Base-by-base conservation (phyloP, 495 filamentous ascomycete species). In the Cairneyella variabilis region DNA sequence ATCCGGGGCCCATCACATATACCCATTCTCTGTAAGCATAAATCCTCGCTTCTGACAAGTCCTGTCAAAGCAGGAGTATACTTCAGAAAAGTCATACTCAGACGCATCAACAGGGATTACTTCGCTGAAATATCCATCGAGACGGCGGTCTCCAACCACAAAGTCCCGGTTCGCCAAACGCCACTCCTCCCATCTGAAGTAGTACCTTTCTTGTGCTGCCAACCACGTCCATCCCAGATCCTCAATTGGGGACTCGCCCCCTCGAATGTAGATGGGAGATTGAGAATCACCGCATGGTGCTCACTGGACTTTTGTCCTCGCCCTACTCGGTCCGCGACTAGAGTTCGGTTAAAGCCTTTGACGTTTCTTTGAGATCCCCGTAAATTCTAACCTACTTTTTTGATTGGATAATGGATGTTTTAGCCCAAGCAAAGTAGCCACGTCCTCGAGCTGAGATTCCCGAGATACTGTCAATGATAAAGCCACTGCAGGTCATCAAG, bases 1-100 rank as follows among this genome's bases (percentile, higher is more conserved):
- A 25, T 59, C 56, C 2, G 60, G 60, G 12, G 28, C 56, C 60
- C 60, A 59, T 3, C 60, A 56, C 17, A 62, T 14, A 38, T 56
- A 53, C 7, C 60, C 60, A 22, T 55, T 50, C 18, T 42, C 11
- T 3, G 60, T 62, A 10, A 48, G 20, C 56, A 62, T 62, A 40
- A 62, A 53, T 16, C 60, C 51, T 21, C 60, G 44, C 11, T 45
- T n/a, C 30, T 59, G 18, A 25, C 21, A 17, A 0, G 56, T 48
- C 12, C 48, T 26, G 17, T 58, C 34, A 40, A 48, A 38, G n/a
- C 51, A 46, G 40, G 21, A 39, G 20, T 47, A 54, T 2, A 47
- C 51, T 28, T 54, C 51, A 3, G 32, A 32, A 21, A 26, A 54
- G 30, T 54, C 51, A 16, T 54, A 38, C 16, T 54, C 51, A 9